These are phyloP conservation scores for Talinum fruticosum DNA, from an alignment of 148 eudicot species.

Conservation along the genomic window DNA sequence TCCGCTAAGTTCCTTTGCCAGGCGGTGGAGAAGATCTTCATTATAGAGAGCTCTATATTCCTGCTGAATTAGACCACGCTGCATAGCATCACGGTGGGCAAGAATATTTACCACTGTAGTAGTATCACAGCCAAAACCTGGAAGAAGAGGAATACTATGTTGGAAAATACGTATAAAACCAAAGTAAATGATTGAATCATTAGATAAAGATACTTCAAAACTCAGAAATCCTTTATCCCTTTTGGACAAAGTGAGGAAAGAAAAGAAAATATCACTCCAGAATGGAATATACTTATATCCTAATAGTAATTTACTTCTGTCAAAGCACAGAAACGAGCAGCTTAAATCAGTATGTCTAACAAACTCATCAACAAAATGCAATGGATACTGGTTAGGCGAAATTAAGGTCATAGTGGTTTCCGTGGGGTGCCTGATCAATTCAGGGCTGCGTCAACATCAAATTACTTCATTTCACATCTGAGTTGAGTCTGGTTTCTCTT, in stretches of 20 bases:
- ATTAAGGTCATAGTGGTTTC: too few species aligned
- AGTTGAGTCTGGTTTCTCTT: not conserved
- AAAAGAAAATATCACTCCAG: not conserved
- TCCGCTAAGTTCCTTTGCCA: slow-evolving; percentile 62
- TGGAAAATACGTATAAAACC: not conserved
- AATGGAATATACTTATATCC: not conserved
- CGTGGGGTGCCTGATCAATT: not conserved
- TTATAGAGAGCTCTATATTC: slow-evolving; percentile 52
- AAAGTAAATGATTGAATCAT: not conserved
- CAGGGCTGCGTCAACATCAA: not conserved
- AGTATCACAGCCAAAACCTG: slow-evolving; percentile 81
- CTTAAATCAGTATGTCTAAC: too few species aligned
- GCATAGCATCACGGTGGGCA: slow-evolving; percentile 71
- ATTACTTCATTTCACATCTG: not conserved
- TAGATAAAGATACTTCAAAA: not conserved
- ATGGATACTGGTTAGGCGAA: not conserved
- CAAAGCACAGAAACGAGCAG: too few species aligned
- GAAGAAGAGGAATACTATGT: not conserved
- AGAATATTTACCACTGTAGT: slow-evolving; percentile 54
- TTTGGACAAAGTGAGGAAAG: not conserved
- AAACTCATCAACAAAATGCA: not conserved
- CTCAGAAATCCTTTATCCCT: not conserved
- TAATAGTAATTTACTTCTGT: too few species aligned
- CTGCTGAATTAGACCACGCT: slow-evolving; percentile 53
- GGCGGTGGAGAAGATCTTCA: slow-evolving; percentile 56